Evolutionary conservation across 2,329 filamentous ascomycete species (phyloP).

Genomic region (Xylariaceae sp.): DNA sequence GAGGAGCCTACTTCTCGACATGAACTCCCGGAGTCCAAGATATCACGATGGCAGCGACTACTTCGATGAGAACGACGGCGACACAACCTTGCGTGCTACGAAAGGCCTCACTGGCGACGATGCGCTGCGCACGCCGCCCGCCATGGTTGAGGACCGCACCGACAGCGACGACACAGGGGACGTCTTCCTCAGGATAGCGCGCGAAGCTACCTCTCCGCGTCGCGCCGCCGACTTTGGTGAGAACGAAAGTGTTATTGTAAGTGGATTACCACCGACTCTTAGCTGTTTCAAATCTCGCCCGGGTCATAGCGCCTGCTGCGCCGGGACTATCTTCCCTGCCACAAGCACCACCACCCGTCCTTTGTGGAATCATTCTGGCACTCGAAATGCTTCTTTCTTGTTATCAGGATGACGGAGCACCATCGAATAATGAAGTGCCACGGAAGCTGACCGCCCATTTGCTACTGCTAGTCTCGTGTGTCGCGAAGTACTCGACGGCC

Average conservation of each 20-base stretch:
- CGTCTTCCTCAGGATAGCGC: conserved; percentile 51
- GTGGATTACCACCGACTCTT: conserved; percentile 21
- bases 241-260: conserved; percentile 38
- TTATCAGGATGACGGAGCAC: too few species aligned
- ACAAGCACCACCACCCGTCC: too few species aligned
- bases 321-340: too few species aligned
- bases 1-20: conserved; percentile 46
- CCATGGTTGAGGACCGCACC: conserved; percentile 28
- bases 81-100: conserved; percentile 42
- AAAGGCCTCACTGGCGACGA: conserved; percentile 38
- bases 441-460: too few species aligned
- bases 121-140: conserved; percentile 32
- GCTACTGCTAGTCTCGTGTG: conserved; percentile 41
- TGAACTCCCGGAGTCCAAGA: conserved; percentile 37
- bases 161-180: conserved; percentile 50
- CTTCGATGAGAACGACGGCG: conserved; percentile 36
- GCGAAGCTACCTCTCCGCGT: conserved; percentile 39
- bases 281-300: conserved; percentile 5
- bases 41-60: conserved; percentile 37
- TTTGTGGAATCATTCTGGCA: too few species aligned
- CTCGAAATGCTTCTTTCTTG: too few species aligned
- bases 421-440: too few species aligned
- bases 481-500: conserved; percentile 44
- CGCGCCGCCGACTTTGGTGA: conserved; percentile 28
- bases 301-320: conserved; percentile 2